Evolutionary conservation across 805 yeast species (phyloP).

Genomic region (Metschnikowia orientalis): DNA sequence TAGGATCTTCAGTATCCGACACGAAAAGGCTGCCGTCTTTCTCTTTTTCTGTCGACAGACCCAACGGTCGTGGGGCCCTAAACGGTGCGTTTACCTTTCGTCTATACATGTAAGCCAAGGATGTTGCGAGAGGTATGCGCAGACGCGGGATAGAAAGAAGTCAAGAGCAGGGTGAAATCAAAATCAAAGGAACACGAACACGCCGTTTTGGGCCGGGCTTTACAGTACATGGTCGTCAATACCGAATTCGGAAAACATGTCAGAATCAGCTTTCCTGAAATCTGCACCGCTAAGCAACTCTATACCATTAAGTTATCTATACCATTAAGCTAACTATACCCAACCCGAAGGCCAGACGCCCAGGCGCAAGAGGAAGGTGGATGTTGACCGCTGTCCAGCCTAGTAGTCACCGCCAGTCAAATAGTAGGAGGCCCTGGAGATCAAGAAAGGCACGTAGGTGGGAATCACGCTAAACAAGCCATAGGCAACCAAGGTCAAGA

Average conservation of each 20-base stretch:
- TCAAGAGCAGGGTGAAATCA: too few relatives aligned
- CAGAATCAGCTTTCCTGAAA: too few relatives aligned
- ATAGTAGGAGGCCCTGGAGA: slow-evolving; percentile 33
- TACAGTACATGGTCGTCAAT: too few relatives aligned
- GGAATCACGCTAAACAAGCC: slow-evolving; percentile 21
- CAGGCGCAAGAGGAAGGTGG: too few relatives aligned
- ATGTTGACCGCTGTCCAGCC: too few relatives aligned
- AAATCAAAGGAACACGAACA: too few relatives aligned
- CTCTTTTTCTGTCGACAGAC: neutral
- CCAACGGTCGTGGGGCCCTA: slow-evolving; percentile 43
- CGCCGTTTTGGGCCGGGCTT: too few relatives aligned
- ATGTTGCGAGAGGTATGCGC: too few relatives aligned
- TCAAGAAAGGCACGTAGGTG: slow-evolving; percentile 25
- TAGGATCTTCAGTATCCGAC: slow-evolving; percentile 5
- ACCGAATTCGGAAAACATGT: too few relatives aligned
- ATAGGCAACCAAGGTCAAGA: slow-evolving; percentile 16
- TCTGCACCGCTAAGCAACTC: neutral
- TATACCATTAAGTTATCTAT: neutral
- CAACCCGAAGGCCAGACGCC: too few relatives aligned
- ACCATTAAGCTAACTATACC: slow-evolving; percentile 6
- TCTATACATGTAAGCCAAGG: slow-evolving; percentile 20
- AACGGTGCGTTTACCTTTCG: slow-evolving; percentile 43
- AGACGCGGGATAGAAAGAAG: too few relatives aligned
- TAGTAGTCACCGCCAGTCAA: slow-evolving; percentile 26
- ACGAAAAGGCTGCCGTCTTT: slow-evolving; percentile 3